Evolutionary conservation across 352 stramenopile species (phyloP), one percentile per base, ranked within the genome.

Genomic region (Pythium vanterpoolii): DNA sequence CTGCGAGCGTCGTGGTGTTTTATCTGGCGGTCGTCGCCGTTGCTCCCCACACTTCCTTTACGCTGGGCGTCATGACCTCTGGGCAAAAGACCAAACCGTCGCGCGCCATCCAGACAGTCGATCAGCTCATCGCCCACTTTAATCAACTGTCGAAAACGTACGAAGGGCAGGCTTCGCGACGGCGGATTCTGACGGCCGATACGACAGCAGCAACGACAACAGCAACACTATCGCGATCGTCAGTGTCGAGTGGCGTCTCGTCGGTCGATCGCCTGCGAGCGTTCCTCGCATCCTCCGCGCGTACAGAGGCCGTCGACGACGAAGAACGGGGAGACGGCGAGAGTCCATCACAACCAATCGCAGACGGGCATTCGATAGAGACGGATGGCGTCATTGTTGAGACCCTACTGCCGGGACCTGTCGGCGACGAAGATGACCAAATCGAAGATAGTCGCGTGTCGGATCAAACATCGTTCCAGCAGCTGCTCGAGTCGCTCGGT

Each of bases 61-160:
- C 72, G 0, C 13, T 92, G 9, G 65, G 69, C 1, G 56, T 86
- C 3, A 90, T 92, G 77, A 67, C 74, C 0, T 87, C 79, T 0
- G 79, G 82, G 0, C 79, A 90, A 63, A 87, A 83, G 31, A 71
- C 72, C 33, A 71, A 80, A 38, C 63, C 75, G 0, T 88, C 77
- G 1, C 69, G 55, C 23, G 79, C 82, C 16, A 84, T 92, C 19
- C 62, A 76, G 27, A 82, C 78, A 16, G 79, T 92, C 2, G 76
- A 90, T 50, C 72, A 67, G 26, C 71, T 92, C 36, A 92, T 92
- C 30, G 68, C 77, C 19, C 74, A 76, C 52, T 92, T 91, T 55
- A 86, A 87, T 36, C 64, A 76, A 30, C 61, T 91, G 2, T 68
- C 73, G 2, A 74, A 74, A 45, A 80, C 53, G n/a, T 64, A 62